A percentile compares a stretch with the other conserved stretches of the same genome.
These are phyloP conservation scores for Colletotrichum limetticola DNA, from an alignment of 2,329 filamentous ascomycete genomes.

Conservation along the genomic window DNA sequence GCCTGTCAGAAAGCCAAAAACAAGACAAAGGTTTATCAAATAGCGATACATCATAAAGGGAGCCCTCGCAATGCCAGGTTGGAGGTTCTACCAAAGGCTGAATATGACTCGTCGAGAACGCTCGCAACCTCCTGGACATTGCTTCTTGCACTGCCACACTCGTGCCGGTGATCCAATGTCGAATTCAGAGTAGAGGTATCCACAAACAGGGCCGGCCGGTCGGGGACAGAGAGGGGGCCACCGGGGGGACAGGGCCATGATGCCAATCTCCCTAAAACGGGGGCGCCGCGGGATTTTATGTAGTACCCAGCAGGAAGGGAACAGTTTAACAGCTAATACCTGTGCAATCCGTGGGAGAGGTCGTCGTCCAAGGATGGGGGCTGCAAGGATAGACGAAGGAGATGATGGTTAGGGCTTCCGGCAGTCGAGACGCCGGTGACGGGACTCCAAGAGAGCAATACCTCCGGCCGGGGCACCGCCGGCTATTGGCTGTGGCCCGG, in stretches of 20 bases:
- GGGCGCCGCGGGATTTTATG: constrained; percentile 20
- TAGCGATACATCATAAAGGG: background rate
- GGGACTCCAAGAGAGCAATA: constrained; percentile 31
- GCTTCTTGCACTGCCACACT: constrained; percentile 29
- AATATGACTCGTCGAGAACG: constrained; percentile 19
- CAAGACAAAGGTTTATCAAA: background rate
- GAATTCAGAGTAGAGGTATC: background rate
- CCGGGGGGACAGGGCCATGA: background rate
- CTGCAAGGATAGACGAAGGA: background rate
- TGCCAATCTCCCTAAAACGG: constrained; percentile 27
- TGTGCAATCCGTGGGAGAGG: background rate
- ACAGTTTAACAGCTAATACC: background rate
- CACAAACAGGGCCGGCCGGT: constrained; percentile 23
- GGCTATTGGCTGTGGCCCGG: constrained; percentile 24
- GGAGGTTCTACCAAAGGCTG: background rate
- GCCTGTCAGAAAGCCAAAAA: background rate
- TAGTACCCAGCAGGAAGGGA: constrained; percentile 11
- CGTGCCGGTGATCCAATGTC: constrained; percentile 8
- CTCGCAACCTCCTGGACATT: constrained; percentile 20
- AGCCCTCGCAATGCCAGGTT: background rate
- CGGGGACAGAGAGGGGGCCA: background rate
- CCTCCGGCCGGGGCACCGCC: constrained; percentile 25
- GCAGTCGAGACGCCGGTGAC: constrained; percentile 31
- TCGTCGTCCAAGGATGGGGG: background rate
- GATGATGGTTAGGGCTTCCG: constrained; percentile 18